Base-by-base conservation (phyloP, 352 stramenopile species). In the Phytophthora chlamydospora region DNA sequence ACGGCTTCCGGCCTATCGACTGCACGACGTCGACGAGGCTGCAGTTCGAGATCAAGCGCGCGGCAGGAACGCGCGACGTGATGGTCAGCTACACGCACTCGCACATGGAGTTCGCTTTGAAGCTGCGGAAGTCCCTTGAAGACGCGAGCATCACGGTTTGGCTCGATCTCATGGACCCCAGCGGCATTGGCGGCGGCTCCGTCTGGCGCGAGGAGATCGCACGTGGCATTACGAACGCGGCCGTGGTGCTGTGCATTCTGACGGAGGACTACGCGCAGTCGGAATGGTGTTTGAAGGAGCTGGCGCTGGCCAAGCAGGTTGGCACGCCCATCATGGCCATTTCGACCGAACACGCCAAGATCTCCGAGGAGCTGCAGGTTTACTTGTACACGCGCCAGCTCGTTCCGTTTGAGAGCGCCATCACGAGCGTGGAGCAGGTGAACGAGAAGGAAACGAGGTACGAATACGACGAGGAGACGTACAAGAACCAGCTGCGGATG, bases 71-170 rank as follows among this genome's bases (percentile, higher is more conserved):
- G 16, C 80, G 85, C 2, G 85, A 94, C 46, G 85, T 91, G 13
- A 92, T 94, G 85, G 92, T 94, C 58, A 94, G 85, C 64, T 94
- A 94, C 62, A 94, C 85, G 39, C 85, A 94, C 49, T 88, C 85
- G 27, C 85, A 94, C 65, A 66, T 74, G 11, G 81, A 91, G 67
- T 92, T 94, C 58, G 83, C 83, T 4, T 76, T 85, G 43, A 92
- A 92, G 48, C 50, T 94, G 16, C 83, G 85, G 36, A 78, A 78
- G 46, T 85, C 71, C 9, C 54, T 94, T 1, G 85, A 92, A 64
- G 66, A 83, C 11, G 77, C 83, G 2, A 84, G 89, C 47, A 76
- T 94, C 8, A 94, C 85, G 4, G 89, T 86, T 14, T 94, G 85
- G 85, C 71, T 94, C 4, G 85, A 94, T 44, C 67, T 93, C 24